Base-by-base conservation (phyloP, 805 yeast genomes). In the Starmerella stigmatis region DNA sequence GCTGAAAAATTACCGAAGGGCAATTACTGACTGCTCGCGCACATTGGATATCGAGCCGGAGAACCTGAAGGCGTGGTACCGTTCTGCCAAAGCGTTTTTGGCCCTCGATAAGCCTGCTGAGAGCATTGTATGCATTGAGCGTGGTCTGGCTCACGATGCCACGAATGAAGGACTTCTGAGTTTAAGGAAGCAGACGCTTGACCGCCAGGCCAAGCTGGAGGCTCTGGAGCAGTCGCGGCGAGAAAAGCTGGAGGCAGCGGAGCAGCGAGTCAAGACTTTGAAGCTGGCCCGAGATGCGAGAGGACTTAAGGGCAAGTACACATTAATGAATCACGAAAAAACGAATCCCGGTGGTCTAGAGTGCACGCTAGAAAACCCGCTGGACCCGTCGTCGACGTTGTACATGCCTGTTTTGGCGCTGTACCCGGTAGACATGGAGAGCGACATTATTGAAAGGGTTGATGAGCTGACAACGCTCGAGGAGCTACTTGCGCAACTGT, bases 391-490 rank as follows among this genome's bases (percentile, higher is more conserved):
- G 55, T 79, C 94, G 0, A 88, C 83, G 57, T 65, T 89, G 38
- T 71, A 81, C n/a, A 72, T 86, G 54, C 95, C 96, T 0, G 81
- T 88, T 0, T 69, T 81, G 67, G 67, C 85, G 3, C 62, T 88
- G 46, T 89, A 86, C 55, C 96, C 97, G 19, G 74, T 86, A 2
- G 76, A 75, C 4, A 81, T 81, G 60, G 92, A 85, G 60, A 83
- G 86, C 54, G 96, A 89, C 61, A 79, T 79, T 55, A 68, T 89
- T 31, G 82, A 78, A 2, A 79, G 78, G 49, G 73, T 81, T 5
- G 76, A 89, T 48, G 96, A 86, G 62, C 64, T 78, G 29, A 69
- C 79, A 1, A 73, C 89, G 0, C 76, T 89, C 0, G 57, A 62
- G 4, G 92, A 82, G 30, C 57, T 83, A 10, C 60, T 86, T 49